Base-by-base conservation (phyloP, 768 basidiomycete genomes). In the Tulasnella sp. region DNA sequence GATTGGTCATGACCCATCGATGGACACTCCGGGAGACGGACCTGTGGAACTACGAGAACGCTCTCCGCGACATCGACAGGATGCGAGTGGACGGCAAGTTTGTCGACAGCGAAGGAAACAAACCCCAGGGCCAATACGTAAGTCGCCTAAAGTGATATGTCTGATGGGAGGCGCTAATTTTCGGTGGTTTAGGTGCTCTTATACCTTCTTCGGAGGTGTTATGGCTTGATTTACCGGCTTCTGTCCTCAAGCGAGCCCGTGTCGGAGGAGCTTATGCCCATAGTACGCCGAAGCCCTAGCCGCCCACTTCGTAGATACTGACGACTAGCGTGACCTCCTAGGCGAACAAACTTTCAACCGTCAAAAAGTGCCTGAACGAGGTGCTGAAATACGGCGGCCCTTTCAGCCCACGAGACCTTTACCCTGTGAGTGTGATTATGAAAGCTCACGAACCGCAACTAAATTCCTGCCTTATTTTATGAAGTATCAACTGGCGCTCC, bases 51-150 rank as follows among this genome's bases (percentile, higher is more conserved):
- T 99, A 97, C 85, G 94, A 95, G 31, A 88, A 96, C 76, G 94
- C 94, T 84, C 86, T 99, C 81, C 93, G 96, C 83, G 97, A 99
- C 85, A 97, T 99, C 56, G 98, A 99, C 86, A 92, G 93, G 85
- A 96, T 99, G 96, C 88, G 98, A 34, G 91, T 98, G 8, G 96
- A 99, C 81, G 98, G 98, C 79, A 97, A 98, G 86, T 99, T 99
- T 84, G 92, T 97, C 8, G 97, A 99, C 83, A 89, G 93, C 0
- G 96, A 99, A 56, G 98, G 97, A 2, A 93, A 95, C 84, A 89
- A 93, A 75, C 96, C 97, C 3, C 88, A 92, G 77, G 97, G 98
- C 14, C 98, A 99, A 92, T 98, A 95, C 84, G 98, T 97, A 82
- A 82, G 94, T 86, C 24, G 24, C 21, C 24, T 40, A 31, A 21